Percentiles rank a stretch among this genome's conserved stretches.
Evolutionary conservation across 2,329 filamentous ascomycete species (phyloP).

Genomic region (Aspergillus hiratsukae): DNA sequence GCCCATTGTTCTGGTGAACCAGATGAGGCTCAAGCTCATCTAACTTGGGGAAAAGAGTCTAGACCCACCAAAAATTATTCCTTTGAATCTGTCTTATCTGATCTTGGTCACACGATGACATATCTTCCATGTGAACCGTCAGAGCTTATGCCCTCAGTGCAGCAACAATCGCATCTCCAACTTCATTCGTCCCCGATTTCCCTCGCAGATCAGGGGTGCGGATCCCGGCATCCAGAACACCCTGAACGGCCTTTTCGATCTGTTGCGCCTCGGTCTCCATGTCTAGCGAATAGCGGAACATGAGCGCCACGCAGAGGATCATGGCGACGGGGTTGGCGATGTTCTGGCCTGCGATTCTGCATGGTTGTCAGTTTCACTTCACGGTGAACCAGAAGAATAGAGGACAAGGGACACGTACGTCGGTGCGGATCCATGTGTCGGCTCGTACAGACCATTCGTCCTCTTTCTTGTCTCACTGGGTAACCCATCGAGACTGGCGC

Average conservation of each 20-base stretch:
- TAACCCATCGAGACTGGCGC: conserved; percentile 75
- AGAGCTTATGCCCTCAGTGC: conserved; percentile 47
- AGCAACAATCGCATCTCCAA: conserved; percentile 70
- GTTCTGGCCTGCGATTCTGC: conserved; percentile 77
- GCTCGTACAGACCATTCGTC: conserved; percentile 89
- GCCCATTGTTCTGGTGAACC: neutral
- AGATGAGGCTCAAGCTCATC: neutral
- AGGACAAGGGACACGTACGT: conserved; percentile 20
- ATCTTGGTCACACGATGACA: no score
- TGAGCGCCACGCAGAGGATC: conserved; percentile 85
- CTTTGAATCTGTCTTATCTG: neutral
- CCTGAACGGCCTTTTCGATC: conserved; percentile 74
- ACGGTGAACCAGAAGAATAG: neutral
- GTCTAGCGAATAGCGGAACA: conserved; percentile 83
- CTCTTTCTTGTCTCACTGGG: conserved; percentile 68
- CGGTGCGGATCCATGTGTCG: conserved; percentile 66
- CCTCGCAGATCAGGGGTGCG: conserved; percentile 80
- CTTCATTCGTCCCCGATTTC: conserved; percentile 61
- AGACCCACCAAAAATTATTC: neutral
- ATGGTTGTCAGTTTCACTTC: neutral
- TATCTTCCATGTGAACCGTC: no score
- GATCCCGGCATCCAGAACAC: conserved; percentile 68
- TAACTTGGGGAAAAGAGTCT: no score
- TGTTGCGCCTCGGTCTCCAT: conserved; percentile 69
- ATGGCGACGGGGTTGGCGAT: conserved; percentile 87